phyloP scores from a whole-genome alignment of 768 basidiomycete species.

The Phanerochaete carnosa region DNA sequence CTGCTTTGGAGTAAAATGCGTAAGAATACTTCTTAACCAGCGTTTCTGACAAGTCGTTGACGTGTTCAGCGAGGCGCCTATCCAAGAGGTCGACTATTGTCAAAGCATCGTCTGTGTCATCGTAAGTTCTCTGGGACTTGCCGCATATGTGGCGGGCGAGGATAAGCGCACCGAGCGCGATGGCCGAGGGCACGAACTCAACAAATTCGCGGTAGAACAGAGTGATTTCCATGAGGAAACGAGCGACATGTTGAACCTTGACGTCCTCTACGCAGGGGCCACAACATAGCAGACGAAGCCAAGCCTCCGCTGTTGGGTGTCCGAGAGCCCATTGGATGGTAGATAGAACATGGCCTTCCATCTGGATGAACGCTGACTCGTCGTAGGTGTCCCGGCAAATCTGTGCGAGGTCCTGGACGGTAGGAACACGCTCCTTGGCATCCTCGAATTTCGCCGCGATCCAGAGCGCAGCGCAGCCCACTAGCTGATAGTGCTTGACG shows the following conservation, averaged over 20 bases:
- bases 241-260: slow-evolving; percentile 91
- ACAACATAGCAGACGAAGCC: slow-evolving; percentile 84
- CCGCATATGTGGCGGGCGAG: slow-evolving; percentile 87
- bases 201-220: slow-evolving; percentile 97
- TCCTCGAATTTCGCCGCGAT: slow-evolving; percentile 99
- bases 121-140: slow-evolving; percentile 71
- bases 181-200: slow-evolving; percentile 77
- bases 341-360: slow-evolving; percentile 96
- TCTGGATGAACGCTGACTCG: slow-evolving; percentile 96
- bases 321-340: slow-evolving; percentile 97
- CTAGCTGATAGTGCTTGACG: slow-evolving; percentile 98
- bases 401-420: slow-evolving; percentile 89
- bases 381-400: slow-evolving; percentile 98
- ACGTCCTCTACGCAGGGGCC: slow-evolving; percentile 76
- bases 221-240: slow-evolving; percentile 99
- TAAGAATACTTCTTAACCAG: slow-evolving; percentile 98
- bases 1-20: slow-evolving; percentile 94
- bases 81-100: slow-evolving; percentile 88
- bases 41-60: slow-evolving; percentile 93
- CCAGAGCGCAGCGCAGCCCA: slow-evolving; percentile 98
- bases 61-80: slow-evolving; percentile 78
- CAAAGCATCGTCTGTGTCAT: slow-evolving; percentile 80
- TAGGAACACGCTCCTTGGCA: slow-evolving; percentile 96
- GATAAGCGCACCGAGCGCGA: slow-evolving; percentile 87
- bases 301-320: slow-evolving; percentile 97